Evolutionary conservation across 768 basidiomycete genomes (phyloP), one percentile per base, ranked within the genome.

Genomic region (Lyophyllum decastes): DNA sequence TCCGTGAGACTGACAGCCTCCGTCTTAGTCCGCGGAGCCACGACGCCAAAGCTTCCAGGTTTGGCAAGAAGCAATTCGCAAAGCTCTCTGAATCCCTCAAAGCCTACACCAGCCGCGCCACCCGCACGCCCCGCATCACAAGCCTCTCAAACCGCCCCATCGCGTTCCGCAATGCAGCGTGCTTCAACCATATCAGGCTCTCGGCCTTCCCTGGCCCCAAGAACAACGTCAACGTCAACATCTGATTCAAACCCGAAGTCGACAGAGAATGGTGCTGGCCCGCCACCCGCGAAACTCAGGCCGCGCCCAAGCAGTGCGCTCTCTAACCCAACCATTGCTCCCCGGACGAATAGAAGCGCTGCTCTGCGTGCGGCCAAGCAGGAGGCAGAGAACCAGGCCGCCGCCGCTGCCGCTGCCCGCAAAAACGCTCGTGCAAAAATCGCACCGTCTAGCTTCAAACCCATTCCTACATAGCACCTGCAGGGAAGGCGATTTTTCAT

Each of bases 331-430:
- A 76, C 79, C 4, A 89, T 92, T 58, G 70, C 71, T 9, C 92
- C 92, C 8, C 78, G 89, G 53, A 82, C 77, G 59, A 94, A 94
- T 71, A 85, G 81, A 69, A 92, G 87, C 63, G 90, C 92, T 2
- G 73, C 83, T 6, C 69, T 94, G 53, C 79, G 91, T 22, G 83
- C 78, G 11, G 87, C 86, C 59, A 92, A 92, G 76, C 78, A 83
- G 73, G 87, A 82, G 57, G 77, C 76, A 30, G 81, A 82, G 65
- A 72, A 73, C n/a, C 70, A 71, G 19, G 71, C 68, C 1, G 74
- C 76, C 4, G 76, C 75, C 12, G 75, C 76, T n/a, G 76, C 74
- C n/a, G 74, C 73, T 27, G 72, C 73, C 16, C 74, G 71, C 62
- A 77, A 77, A 64, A 61, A 68, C 2, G 59, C 66, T n/a, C 66